These are phyloP conservation scores for Anastatica hierochuntica DNA, from an alignment of 345 rosid genomes.

Conservation along the genomic window DNA sequence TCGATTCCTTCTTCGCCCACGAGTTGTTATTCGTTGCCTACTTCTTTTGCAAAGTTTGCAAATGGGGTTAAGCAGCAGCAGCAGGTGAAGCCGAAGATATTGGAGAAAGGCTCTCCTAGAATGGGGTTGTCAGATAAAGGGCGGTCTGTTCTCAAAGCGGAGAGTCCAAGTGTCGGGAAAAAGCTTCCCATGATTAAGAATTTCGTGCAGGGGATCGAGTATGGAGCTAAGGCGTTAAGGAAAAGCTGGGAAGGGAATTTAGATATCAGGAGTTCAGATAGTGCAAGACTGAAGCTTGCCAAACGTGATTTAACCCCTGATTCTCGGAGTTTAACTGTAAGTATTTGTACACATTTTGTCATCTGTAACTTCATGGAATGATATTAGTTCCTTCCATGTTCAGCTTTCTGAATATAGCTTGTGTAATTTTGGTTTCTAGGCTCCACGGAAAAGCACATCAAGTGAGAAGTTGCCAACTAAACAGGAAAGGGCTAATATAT, in stretches of 20 bases:
- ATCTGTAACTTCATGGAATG: not conserved
- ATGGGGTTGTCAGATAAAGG: constrained; percentile 41
- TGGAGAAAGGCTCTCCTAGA: constrained; percentile 46
- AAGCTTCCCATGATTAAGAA: constrained; percentile 51
- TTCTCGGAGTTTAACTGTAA: constrained; percentile 52
- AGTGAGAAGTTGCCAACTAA: constrained; percentile 47
- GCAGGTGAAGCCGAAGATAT: constrained; percentile 36
- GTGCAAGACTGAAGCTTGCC: constrained; percentile 30
- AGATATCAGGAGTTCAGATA: constrained; percentile 52
- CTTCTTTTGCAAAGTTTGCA: constrained; percentile 73
- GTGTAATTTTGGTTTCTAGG: constrained; percentile 36
- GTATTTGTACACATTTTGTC: constrained; percentile 19
- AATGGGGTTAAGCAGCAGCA: constrained; percentile 69
- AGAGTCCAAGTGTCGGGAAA: constrained; percentile 38
- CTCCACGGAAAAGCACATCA: constrained; percentile 68
- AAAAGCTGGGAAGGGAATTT: constrained; percentile 97
- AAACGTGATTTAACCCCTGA: constrained; percentile 49
- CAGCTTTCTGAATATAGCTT: not conserved
- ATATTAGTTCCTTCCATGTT: not conserved
- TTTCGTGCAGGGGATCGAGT: constrained; percentile 63
- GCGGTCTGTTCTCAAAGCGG: constrained; percentile 36
- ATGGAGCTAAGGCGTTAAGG: constrained; percentile 87
- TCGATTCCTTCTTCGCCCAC: constrained; percentile 85
- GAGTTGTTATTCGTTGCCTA: constrained; percentile 81
- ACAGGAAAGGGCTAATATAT: constrained; percentile 47